phyloP scores from a whole-genome alignment of 2,329 filamentous ascomycete genomes.

The Diaporthe ampelina region DNA sequence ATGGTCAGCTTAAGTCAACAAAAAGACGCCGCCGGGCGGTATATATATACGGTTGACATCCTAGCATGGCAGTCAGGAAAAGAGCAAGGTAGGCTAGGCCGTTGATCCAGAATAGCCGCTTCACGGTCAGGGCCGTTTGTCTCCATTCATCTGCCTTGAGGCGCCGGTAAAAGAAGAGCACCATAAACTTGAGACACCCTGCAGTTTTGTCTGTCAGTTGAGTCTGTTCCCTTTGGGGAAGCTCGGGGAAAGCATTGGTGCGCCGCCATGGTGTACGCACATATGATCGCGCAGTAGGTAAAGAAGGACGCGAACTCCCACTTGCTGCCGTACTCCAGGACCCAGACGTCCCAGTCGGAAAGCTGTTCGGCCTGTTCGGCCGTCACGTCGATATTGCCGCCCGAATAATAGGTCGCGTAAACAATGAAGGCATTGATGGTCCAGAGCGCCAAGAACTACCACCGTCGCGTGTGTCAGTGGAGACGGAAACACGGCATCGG shows the following conservation, averaged over 20 bases:
- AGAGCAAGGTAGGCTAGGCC: slow-evolving; percentile 43
- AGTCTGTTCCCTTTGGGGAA: too few species aligned
- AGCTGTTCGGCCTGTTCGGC: slow-evolving; percentile 39
- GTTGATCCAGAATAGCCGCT: slow-evolving; percentile 44
- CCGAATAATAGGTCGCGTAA: slow-evolving; percentile 46
- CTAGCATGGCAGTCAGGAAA: slow-evolving; percentile 31
- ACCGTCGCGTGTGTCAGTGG: neutral
- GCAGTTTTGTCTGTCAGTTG: neutral
- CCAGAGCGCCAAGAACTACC: slow-evolving; percentile 45
- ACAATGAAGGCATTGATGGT: slow-evolving; percentile 45
- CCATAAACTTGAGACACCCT: slow-evolving; percentile 48
- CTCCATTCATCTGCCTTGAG: slow-evolving; percentile 44
- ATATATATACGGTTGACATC: slow-evolving; percentile 31
- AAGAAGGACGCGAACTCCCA: slow-evolving; percentile 47
- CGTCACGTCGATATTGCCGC: slow-evolving; percentile 45
- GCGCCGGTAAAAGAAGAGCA: slow-evolving; percentile 48
- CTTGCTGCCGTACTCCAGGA: slow-evolving; percentile 44
- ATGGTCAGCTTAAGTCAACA: neutral
- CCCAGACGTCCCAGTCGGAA: slow-evolving; percentile 43
- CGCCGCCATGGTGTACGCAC: too few species aligned
- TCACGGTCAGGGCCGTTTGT: slow-evolving; percentile 39
- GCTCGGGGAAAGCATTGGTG: too few species aligned
- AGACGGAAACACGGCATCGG: neutral
- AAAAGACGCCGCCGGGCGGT: fast-evolving
- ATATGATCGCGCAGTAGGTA: slow-evolving; percentile 47